Evolutionary conservation across 169 alveolate species (phyloP).

Genomic region (Eimeria necatrix): DNA sequence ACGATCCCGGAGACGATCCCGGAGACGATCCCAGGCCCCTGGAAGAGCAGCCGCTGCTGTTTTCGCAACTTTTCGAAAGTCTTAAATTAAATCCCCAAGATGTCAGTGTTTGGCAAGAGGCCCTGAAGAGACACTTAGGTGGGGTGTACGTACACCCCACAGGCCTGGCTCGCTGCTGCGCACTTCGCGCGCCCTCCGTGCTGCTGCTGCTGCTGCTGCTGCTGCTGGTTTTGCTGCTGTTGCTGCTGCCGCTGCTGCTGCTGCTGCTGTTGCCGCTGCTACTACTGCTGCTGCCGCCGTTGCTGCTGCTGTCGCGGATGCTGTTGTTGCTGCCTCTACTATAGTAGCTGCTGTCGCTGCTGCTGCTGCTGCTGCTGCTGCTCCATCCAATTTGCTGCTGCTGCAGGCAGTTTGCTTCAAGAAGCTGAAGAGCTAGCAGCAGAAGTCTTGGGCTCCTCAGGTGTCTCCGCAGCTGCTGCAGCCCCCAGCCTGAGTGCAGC

Average conservation of each 20-base stretch:
- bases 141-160: too few species aligned
- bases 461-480: too few species aligned
- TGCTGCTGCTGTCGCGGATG: neutral
- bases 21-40: conserved; percentile 9
- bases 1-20: conserved; percentile 15
- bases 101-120: neutral
- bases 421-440: too few species aligned
- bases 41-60: neutral
- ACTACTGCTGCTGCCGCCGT: neutral
- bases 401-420: too few species aligned
- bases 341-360: too few species aligned
- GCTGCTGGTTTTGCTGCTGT: neutral
- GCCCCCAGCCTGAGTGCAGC: too few species aligned
- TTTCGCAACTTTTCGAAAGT: neutral
- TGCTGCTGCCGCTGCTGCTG: neutral
- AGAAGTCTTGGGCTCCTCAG: too few species aligned
- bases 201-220: neutral
- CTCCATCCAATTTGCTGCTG: too few species aligned
- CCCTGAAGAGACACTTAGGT: neutral
- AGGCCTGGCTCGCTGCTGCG: too few species aligned
- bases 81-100: neutral
- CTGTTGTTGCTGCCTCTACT: neutral
- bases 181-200: too few species aligned
- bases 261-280: conserved; percentile 16
- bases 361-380: too few species aligned